phyloP scores from a whole-genome alignment of 2,329 filamentous ascomycete genomes.

The Amylocarpus encephaloides region DNA sequence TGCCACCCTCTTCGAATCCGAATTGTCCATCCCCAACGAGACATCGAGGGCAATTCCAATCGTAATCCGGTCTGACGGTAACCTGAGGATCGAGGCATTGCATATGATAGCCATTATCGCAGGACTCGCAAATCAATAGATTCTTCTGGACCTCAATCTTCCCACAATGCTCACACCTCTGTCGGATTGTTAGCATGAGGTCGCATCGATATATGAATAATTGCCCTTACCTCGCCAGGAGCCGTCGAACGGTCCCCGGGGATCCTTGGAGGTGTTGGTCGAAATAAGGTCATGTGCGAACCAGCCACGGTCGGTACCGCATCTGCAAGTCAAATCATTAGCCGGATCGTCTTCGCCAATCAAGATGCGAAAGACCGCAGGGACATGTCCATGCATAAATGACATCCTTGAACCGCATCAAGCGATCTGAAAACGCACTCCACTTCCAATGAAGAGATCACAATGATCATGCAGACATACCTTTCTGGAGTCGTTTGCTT shows the following conservation, averaged over 20 bases:
- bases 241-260: slow-evolving; percentile 41
- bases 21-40: slow-evolving; percentile 95
- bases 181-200: slow-evolving; percentile 28
- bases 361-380: slow-evolving; percentile 8
- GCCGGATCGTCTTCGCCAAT: slow-evolving; percentile 28
- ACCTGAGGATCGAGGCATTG: slow-evolving; percentile 83
- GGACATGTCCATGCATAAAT: slow-evolving; percentile 14
- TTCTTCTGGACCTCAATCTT: slow-evolving; percentile 66
- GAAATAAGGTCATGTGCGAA: slow-evolving; percentile 93
- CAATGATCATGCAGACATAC: slow-evolving; percentile 39
- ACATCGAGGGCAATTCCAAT: slow-evolving; percentile 95
- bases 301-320: slow-evolving; percentile 80
- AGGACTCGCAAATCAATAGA: slow-evolving; percentile 82
- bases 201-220: slow-evolving; percentile 39
- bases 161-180: slow-evolving; percentile 83
- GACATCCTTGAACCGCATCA: slow-evolving; percentile 16
- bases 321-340: slow-evolving; percentile 41
- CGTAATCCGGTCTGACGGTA: slow-evolving; percentile 68
- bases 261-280: slow-evolving; percentile 67
- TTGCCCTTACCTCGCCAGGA: slow-evolving; percentile 48
- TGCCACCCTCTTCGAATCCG: slow-evolving; percentile 91
- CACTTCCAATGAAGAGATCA: neutral
- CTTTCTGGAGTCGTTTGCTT: slow-evolving; percentile 90
- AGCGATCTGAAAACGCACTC: slow-evolving; percentile 2
- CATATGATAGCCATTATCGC: slow-evolving; percentile 82